Evolutionary conservation across 306 rosid genomes (phyloP).

Genomic region (Lathyrus tuberosus): DNA sequence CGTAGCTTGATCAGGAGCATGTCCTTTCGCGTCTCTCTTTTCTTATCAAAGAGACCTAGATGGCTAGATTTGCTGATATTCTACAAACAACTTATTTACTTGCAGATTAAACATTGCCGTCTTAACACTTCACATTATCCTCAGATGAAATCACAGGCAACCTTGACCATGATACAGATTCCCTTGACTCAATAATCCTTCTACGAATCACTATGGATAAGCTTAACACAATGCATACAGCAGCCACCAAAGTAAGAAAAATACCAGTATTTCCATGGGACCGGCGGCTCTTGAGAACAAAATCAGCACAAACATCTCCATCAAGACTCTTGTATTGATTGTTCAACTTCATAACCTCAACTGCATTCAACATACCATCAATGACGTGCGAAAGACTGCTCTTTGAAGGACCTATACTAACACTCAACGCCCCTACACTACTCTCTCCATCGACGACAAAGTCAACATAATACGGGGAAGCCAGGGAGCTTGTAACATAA

Average conservation of each 20-base stretch:
- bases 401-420: constrained; percentile 66
- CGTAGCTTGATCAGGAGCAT: constrained; percentile 21
- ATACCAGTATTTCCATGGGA: constrained; percentile 40
- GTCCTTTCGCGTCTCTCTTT: constrained; percentile 18
- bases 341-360: constrained; percentile 53
- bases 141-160: constrained; percentile 46
- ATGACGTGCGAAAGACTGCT: constrained; percentile 49
- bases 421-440: constrained; percentile 43
- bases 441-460: constrained; percentile 65
- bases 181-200: constrained; percentile 44
- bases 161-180: constrained; percentile 50
- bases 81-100: constrained; percentile 33
- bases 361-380: constrained; percentile 50
- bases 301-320: constrained; percentile 51
- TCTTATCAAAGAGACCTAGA: constrained; percentile 15
- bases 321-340: constrained; percentile 49
- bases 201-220: constrained; percentile 49
- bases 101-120: constrained; percentile 6
- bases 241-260: constrained; percentile 48
- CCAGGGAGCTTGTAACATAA: constrained; percentile 45
- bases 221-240: constrained; percentile 49
- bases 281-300: constrained; percentile 36
- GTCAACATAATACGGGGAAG: constrained; percentile 74
- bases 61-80: constrained; percentile 29
- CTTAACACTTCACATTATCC: constrained; percentile 38